Percentiles rank a stretch among this genome's conserved stretches.
Evolutionary conservation across 768 basidiomycete genomes (phyloP).

Genomic region (Chalciporus pseudorubinellus): DNA sequence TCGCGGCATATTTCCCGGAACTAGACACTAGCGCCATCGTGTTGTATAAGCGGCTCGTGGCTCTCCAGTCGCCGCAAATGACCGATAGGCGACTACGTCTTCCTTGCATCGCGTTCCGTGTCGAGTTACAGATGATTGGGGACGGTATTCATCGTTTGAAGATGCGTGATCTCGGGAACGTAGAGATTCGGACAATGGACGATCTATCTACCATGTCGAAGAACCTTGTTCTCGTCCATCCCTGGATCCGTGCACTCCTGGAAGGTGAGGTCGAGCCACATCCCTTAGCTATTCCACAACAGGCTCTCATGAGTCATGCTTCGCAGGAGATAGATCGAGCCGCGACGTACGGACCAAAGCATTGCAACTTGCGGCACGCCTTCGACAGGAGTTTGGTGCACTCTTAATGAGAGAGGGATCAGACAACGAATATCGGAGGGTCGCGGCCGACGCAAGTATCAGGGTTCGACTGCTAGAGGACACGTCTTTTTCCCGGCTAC

Average conservation of each 20-base stretch:
- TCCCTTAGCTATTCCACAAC: no score
- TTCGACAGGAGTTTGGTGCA: conserved; percentile 10
- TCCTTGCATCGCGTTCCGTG: conserved; percentile 10
- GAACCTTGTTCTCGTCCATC: conserved; percentile 4
- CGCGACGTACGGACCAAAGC: not conserved
- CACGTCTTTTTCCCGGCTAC: not conserved
- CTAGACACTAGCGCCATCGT: not conserved
- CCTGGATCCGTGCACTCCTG: conserved; percentile 8
- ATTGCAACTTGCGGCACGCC: not conserved
- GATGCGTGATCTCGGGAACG: not conserved
- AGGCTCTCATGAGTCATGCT: no score
- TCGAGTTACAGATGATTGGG: not conserved
- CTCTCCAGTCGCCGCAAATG: conserved; percentile 2
- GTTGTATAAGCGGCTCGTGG: conserved; percentile 2
- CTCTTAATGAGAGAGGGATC: conserved; percentile 2
- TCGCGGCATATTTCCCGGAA: not conserved
- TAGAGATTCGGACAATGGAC: conserved; percentile 7
- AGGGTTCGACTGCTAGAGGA: conserved; percentile 3
- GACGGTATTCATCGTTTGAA: not conserved
- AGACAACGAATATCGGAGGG: conserved; percentile 5
- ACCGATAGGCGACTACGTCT: conserved; percentile 3
- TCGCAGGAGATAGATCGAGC: not conserved
- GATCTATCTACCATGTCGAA: conserved; percentile 2
- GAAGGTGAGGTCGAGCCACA: not conserved
- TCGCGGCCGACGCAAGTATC: conserved; percentile 7